phyloP scores from a whole-genome alignment of 495 filamentous ascomycete genomes.

The Xylaria acuta region DNA sequence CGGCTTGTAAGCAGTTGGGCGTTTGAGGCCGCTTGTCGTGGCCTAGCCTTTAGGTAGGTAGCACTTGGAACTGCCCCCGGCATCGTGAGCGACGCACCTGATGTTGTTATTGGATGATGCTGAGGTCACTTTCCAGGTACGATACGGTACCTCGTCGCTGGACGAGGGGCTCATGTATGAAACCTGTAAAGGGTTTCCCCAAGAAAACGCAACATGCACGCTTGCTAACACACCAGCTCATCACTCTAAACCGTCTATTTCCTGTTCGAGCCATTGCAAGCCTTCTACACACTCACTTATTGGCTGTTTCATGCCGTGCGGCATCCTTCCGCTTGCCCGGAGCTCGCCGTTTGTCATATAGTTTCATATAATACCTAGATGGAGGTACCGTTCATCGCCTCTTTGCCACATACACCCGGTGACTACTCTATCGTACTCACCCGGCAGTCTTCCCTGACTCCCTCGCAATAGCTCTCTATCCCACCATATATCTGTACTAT shows the following conservation, averaged over 20 bases:
- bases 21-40: not conserved
- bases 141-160: not conserved
- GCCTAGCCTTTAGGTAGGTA: not conserved
- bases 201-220: not conserved
- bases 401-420: conserved; percentile 14
- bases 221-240: conserved; percentile 3
- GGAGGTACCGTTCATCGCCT: not conserved
- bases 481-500: not conserved
- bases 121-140: not conserved
- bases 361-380: conserved; percentile 18
- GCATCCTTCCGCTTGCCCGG: conserved; percentile 20
- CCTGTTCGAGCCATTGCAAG: conserved; percentile 17
- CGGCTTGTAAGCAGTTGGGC: not conserved
- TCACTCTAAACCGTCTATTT: not conserved
- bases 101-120: not conserved
- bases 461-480: not conserved
- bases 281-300: conserved; percentile 13
- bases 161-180: conserved; percentile 7
- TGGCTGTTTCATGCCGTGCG: conserved; percentile 2
- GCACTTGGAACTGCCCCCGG: conserved; percentile 1
- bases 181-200: not conserved
- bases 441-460: not conserved
- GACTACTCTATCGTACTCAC: not conserved
- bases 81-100: not conserved
- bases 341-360: conserved; percentile 8